Conservation (phyloP, 1,284 basidiomycete genomes). For the Rhodotorula sp. region DNA sequence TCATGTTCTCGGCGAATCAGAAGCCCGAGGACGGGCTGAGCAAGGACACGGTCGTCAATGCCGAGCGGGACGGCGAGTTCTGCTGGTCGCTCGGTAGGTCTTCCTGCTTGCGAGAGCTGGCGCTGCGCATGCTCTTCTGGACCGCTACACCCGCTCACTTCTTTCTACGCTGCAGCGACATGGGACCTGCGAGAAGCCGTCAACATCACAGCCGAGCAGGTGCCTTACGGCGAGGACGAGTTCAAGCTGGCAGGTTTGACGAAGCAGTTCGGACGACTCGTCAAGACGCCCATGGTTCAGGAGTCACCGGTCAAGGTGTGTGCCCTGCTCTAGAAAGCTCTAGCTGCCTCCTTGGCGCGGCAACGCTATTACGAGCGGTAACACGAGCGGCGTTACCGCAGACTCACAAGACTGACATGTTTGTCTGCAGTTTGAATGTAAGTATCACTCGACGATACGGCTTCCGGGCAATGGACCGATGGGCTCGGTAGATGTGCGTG, state of each 20-base stretch:
- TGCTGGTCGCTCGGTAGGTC: slow-evolving; percentile 10
- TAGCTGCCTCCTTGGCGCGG: too few relatives aligned
- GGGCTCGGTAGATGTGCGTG: slow-evolving; percentile 1
- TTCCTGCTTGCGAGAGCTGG: too few relatives aligned
- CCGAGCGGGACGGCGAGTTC: slow-evolving; percentile 12
- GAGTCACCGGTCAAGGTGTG: slow-evolving; percentile 18
- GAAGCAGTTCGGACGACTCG: slow-evolving; percentile 11
- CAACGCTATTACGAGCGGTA: too few relatives aligned
- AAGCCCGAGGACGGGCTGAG: slow-evolving; percentile 1
- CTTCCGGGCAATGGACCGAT: not conserved
- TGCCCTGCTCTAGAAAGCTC: too few relatives aligned
- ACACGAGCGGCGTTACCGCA: too few relatives aligned
- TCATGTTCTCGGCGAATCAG: slow-evolving; percentile 13
- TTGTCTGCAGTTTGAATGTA: slow-evolving; percentile 3
- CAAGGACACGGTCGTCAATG: slow-evolving; percentile 14
- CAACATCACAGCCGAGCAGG: slow-evolving; percentile 14
- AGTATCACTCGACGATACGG: not conserved
- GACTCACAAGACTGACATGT: not conserved
- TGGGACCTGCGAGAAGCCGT: slow-evolving; percentile 22
- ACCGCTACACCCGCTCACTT: not conserved
- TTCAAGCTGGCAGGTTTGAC: slow-evolving; percentile 11
- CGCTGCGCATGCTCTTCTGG: not conserved
- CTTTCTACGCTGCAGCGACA: slow-evolving; percentile 4
- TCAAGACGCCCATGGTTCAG: slow-evolving; percentile 18
- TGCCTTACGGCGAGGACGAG: slow-evolving; percentile 21